A percentile compares a stretch with the other conserved stretches of the same genome.
phyloP scores from a whole-genome alignment of 495 filamentous ascomycete species.

The Aspergillus avenaceus region DNA sequence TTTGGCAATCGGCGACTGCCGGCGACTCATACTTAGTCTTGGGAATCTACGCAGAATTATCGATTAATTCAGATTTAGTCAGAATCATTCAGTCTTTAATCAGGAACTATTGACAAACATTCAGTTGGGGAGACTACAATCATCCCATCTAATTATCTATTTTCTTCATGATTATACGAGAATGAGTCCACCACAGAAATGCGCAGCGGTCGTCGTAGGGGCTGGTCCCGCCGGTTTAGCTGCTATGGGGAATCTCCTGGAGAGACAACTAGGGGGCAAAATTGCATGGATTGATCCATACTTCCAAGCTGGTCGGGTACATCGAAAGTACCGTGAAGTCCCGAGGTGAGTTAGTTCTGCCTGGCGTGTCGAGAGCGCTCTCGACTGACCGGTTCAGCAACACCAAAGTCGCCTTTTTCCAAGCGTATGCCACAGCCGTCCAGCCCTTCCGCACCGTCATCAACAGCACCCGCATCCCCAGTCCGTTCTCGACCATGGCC shows the following conservation, averaged over 20 bases:
- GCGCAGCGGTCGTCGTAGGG: constrained; percentile 52
- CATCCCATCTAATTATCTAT: too few relatives aligned
- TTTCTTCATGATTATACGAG: too few relatives aligned
- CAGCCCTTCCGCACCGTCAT: constrained; percentile 46
- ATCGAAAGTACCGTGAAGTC: constrained; percentile 53
- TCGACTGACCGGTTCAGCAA: constrained; percentile 26
- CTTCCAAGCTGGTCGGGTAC: constrained; percentile 49
- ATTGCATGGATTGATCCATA: constrained; percentile 53
- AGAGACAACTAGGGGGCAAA: constrained; percentile 40
- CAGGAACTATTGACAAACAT: too few relatives aligned
- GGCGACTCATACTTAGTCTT: too few relatives aligned
- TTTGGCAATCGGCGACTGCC: too few relatives aligned
- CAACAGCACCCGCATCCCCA: constrained; percentile 41
- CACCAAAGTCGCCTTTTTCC: constrained; percentile 51
- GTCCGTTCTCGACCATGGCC: constrained; percentile 48
- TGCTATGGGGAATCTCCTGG: constrained; percentile 53
- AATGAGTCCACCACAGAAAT: constrained; percentile 35
- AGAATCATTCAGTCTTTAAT: too few relatives aligned
- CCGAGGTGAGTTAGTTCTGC: constrained; percentile 40
- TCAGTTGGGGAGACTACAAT: too few relatives aligned
- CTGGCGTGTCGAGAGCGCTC: constrained; percentile 1
- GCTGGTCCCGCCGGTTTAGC: constrained; percentile 54
- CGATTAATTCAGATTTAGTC: too few relatives aligned
- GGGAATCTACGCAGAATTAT: too few relatives aligned
- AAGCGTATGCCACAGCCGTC: constrained; percentile 44